Evolutionary conservation across 768 basidiomycete genomes (phyloP).

Genomic region (Tricholomella constricta): DNA sequence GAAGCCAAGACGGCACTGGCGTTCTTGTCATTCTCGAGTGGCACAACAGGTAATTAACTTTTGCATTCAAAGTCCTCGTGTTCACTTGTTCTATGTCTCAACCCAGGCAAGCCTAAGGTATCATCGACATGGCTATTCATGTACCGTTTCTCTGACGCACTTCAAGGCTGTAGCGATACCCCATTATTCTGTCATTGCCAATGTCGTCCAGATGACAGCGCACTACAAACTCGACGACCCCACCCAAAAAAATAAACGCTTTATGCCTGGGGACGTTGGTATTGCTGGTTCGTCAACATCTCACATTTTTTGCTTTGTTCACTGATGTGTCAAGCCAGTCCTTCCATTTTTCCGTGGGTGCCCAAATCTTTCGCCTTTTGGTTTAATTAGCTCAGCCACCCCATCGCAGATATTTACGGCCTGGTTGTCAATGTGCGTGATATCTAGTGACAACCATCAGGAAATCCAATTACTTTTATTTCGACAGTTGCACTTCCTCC

Average conservation of each 20-base stretch:
- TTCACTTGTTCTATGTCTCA: background rate
- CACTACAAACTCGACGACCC: slow-evolving; percentile 49
- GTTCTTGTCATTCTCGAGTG: slow-evolving; percentile 73
- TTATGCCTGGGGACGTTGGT: slow-evolving; percentile 55
- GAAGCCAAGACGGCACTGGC: slow-evolving; percentile 65
- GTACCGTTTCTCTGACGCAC: background rate
- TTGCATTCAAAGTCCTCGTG: background rate
- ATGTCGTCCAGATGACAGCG: slow-evolving; percentile 59
- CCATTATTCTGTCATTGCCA: slow-evolving; percentile 65
- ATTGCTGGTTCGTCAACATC: slow-evolving; percentile 50
- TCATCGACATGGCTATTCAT: background rate
- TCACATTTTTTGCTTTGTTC: background rate
- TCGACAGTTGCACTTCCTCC: slow-evolving; percentile 49
- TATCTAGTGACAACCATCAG: background rate
- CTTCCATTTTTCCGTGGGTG: slow-evolving; percentile 62
- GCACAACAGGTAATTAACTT: slow-evolving; percentile 61
- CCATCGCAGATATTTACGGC: slow-evolving; percentile 56
- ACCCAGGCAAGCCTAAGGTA: slow-evolving; percentile 41
- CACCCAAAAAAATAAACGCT: slow-evolving; percentile 40
- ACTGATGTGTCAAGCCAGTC: slow-evolving; percentile 31
- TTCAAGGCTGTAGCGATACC: slow-evolving; percentile 64
- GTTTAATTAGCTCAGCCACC: background rate
- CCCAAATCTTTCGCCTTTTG: background rate
- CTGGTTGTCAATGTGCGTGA: slow-evolving; percentile 55
- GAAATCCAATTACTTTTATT: slow-evolving; percentile 5